phyloP scores from a whole-genome alignment of 1,284 basidiomycete genomes.

The Pseudomicrostroma phylloplanum region DNA sequence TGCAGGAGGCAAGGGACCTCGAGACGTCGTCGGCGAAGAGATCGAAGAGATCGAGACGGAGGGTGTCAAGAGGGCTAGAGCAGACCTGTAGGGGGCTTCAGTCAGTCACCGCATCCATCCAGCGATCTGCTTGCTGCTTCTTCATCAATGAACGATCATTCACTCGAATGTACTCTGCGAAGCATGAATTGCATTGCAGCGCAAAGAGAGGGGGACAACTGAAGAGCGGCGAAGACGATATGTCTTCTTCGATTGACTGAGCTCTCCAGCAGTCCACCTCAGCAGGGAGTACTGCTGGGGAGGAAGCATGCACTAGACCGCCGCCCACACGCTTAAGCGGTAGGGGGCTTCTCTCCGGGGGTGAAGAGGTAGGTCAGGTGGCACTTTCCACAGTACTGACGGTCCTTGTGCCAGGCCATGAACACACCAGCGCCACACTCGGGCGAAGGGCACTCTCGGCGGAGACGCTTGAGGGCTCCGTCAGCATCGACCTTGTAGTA shows the following conservation, averaged over 20 bases:
- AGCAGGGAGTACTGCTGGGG: too few species aligned
- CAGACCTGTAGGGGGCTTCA: too few species aligned
- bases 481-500: constrained; percentile 99
- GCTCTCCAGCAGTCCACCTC: too few species aligned
- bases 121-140: too few species aligned
- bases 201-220: too few species aligned
- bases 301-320: too few species aligned
- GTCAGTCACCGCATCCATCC: too few species aligned
- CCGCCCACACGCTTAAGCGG: constrained; percentile 23
- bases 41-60: background rate
- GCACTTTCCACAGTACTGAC: constrained; percentile 51
- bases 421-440: constrained; percentile 49
- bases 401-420: constrained; percentile 50
- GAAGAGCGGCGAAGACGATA: too few species aligned
- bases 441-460: constrained; percentile 78
- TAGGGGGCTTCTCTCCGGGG: constrained; percentile 45
- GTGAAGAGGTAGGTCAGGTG: constrained; percentile 51
- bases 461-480: constrained; percentile 97
- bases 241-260: too few species aligned
- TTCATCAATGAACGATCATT: too few species aligned
- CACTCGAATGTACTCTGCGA: too few species aligned
- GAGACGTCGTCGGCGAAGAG: background rate
- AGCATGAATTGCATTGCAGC: too few species aligned
- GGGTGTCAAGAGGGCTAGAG: background rate
- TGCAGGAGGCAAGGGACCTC: background rate